Percentiles rank a stretch among this genome's conserved stretches.
phyloP scores from a whole-genome alignment of 768 basidiomycete species.

The Podaxis rugospora region DNA sequence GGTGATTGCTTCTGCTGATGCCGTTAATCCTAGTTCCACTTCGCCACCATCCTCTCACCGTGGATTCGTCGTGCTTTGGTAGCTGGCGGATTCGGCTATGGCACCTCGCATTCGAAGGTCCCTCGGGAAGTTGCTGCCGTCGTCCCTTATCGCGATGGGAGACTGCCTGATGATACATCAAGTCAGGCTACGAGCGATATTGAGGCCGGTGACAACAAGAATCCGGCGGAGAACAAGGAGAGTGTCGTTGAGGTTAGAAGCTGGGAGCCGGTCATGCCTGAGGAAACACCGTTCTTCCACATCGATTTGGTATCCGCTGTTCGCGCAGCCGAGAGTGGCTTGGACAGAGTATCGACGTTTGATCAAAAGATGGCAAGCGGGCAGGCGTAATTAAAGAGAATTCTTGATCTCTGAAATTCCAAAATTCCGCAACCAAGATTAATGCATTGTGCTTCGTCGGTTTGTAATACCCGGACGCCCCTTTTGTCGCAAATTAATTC shows the following conservation, averaged over 20 bases:
- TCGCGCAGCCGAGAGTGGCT: slow-evolving; percentile 54
- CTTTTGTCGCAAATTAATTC: neutral
- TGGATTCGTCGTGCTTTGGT: slow-evolving; percentile 90
- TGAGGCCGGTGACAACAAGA: slow-evolving; percentile 20
- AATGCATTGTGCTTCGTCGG: neutral
- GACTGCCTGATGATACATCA: slow-evolving; percentile 3
- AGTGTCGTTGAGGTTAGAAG: slow-evolving; percentile 5
- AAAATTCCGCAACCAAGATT: neutral
- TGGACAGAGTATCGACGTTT: slow-evolving; percentile 17
- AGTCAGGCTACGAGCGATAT: slow-evolving; percentile 19
- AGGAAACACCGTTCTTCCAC: slow-evolving; percentile 86
- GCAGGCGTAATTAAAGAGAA: neutral
- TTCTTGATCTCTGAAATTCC: neutral
- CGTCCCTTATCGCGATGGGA: slow-evolving; percentile 55
- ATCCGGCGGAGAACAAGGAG: slow-evolving; percentile 7
- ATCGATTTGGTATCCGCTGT: slow-evolving; percentile 76
- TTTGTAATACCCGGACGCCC: neutral
- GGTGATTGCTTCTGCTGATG: neutral
- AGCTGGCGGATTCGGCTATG: slow-evolving; percentile 87
- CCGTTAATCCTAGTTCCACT: slow-evolving; percentile 69
- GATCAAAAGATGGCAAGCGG: neutral
- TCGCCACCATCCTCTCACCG: slow-evolving; percentile 84
- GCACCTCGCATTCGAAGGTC: slow-evolving; percentile 34
- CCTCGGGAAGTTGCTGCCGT: slow-evolving; percentile 72
- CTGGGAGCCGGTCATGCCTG: slow-evolving; percentile 37